phyloP scores from a whole-genome alignment of 2,329 filamentous ascomycete species.

The Phoma sp. region DNA sequence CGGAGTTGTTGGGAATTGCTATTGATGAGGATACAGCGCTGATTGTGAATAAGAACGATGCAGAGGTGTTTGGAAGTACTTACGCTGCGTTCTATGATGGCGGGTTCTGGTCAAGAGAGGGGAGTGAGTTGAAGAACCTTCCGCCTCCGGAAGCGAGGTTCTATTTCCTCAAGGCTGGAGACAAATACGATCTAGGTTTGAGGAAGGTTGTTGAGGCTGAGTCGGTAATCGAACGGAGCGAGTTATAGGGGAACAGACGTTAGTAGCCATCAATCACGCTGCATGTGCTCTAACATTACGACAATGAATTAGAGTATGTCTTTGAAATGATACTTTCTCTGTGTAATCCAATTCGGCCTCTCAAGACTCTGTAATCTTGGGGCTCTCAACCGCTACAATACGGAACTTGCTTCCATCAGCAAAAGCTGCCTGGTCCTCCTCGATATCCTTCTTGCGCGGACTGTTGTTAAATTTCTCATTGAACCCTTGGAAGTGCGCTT shows the following conservation, averaged over 20 bases:
- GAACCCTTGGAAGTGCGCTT: constrained; percentile 28
- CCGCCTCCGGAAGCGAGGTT: constrained; percentile 24
- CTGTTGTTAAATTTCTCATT: constrained; percentile 15
- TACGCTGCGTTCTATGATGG: constrained; percentile 37
- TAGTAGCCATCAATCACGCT: too few relatives aligned
- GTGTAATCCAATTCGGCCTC: too few relatives aligned
- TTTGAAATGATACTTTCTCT: not conserved
- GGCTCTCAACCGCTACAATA: constrained; percentile 25
- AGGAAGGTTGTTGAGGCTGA: constrained; percentile 22
- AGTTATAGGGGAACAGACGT: too few relatives aligned
- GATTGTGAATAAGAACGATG: constrained; percentile 30
- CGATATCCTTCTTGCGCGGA: constrained; percentile 13
- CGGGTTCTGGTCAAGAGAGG: constrained; percentile 36
- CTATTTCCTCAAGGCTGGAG: constrained; percentile 32
- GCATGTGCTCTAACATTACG: too few relatives aligned
- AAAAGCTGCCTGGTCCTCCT: constrained; percentile 24
- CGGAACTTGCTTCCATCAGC: constrained; percentile 20
- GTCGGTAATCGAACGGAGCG: constrained; percentile 1
- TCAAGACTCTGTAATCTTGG: constrained; percentile 20
- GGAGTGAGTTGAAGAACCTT: constrained; percentile 25
- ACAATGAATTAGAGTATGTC: too few relatives aligned
- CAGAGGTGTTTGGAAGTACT: constrained; percentile 35
- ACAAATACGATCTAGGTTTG: constrained; percentile 28
- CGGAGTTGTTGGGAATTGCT: constrained; percentile 29
- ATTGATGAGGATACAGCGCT: constrained; percentile 39